Conservation (phyloP, 768 basidiomycete genomes). For the Tricholoma hemisulphureum region DNA sequence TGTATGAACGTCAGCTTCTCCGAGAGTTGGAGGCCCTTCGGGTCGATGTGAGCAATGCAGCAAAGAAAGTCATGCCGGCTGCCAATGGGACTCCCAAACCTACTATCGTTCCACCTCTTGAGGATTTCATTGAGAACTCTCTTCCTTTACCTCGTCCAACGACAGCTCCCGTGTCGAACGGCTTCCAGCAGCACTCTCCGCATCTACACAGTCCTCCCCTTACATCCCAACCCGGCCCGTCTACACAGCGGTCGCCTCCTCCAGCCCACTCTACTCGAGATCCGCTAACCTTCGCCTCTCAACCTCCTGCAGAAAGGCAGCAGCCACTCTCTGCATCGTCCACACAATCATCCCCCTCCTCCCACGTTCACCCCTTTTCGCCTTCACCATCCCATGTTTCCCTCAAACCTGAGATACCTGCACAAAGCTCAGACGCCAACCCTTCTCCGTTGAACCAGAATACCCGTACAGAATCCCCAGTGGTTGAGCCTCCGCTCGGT, state of each 20-base stretch:
- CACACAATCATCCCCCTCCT: slow-evolving; percentile 22
- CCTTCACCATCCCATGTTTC: slow-evolving; percentile 14
- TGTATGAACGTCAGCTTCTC: slow-evolving; percentile 88
- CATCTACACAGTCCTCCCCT: slow-evolving; percentile 35
- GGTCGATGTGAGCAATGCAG: slow-evolving; percentile 69
- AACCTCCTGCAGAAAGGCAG: slow-evolving; percentile 21
- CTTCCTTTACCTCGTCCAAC: slow-evolving; percentile 28
- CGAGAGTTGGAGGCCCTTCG: slow-evolving; percentile 85
- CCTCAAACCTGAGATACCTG: slow-evolving; percentile 25
- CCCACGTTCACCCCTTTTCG: slow-evolving; percentile 17
- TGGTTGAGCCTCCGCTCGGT: slow-evolving; percentile 53
- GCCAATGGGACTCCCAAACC: slow-evolving; percentile 59
- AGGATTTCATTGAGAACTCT: slow-evolving; percentile 50
- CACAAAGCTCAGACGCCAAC: slow-evolving; percentile 56
- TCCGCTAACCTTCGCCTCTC: slow-evolving; percentile 15
- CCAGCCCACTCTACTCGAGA: slow-evolving; percentile 15
- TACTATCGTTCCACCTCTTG: slow-evolving; percentile 57
- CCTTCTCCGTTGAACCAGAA: slow-evolving; percentile 42
- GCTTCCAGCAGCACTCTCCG: slow-evolving; percentile 28
- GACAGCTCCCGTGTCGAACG: slow-evolving; percentile 32
- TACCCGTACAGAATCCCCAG: slow-evolving; percentile 27
- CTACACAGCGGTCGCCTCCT: slow-evolving; percentile 21
- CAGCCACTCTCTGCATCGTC: slow-evolving; percentile 31
- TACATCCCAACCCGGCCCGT: slow-evolving; percentile 26
- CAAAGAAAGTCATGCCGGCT: slow-evolving; percentile 53